Percentiles rank a stretch among this genome's conserved stretches.
These are phyloP conservation scores for Aspergillus calidoustus DNA, from an alignment of 2,329 filamentous ascomycete species.

Conservation along the genomic window DNA sequence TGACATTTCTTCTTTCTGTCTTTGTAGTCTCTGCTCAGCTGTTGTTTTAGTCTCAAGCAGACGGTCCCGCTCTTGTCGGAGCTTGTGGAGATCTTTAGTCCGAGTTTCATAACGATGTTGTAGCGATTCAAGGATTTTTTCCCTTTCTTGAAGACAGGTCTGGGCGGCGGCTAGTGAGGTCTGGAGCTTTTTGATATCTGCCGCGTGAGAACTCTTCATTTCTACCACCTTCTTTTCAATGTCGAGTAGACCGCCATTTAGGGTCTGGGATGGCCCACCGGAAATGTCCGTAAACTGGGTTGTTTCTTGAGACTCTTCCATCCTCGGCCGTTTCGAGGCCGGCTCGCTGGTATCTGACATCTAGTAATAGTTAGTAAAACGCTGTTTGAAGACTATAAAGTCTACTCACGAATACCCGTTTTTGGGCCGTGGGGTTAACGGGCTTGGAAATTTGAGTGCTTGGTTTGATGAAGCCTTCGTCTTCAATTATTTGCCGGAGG, in stretches of 20 bases:
- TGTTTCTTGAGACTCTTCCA: conserved; percentile 40
- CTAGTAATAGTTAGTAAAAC: conserved; percentile 30
- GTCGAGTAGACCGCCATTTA: conserved; percentile 34
- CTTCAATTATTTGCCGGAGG: conserved; percentile 36
- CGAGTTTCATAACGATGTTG: conserved; percentile 53
- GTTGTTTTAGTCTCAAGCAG: conserved; percentile 35
- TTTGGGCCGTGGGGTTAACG: conserved; percentile 25
- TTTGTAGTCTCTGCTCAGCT: conserved; percentile 39
- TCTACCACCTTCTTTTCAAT: conserved; percentile 37
- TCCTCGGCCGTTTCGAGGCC: conserved; percentile 43
- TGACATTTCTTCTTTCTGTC: conserved; percentile 41
- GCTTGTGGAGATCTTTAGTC: conserved; percentile 42
- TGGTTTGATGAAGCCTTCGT: conserved; percentile 13
- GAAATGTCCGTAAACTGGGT: conserved; percentile 44
- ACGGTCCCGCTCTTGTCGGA: conserved; percentile 42
- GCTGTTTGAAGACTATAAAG: background rate
- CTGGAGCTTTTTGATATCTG: conserved; percentile 38
- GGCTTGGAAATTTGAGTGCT: conserved; percentile 1
- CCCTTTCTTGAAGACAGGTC: conserved; percentile 37
- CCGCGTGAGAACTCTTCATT: conserved; percentile 36
- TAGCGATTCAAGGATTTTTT: conserved; percentile 39
- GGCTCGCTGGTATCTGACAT: conserved; percentile 36
- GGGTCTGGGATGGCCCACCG: conserved; percentile 35
- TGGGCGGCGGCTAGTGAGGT: conserved; percentile 31
- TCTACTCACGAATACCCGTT: conserved; percentile 38